Base-by-base conservation (phyloP, 2,329 filamentous ascomycete species). In the Penicillium sp. region DNA sequence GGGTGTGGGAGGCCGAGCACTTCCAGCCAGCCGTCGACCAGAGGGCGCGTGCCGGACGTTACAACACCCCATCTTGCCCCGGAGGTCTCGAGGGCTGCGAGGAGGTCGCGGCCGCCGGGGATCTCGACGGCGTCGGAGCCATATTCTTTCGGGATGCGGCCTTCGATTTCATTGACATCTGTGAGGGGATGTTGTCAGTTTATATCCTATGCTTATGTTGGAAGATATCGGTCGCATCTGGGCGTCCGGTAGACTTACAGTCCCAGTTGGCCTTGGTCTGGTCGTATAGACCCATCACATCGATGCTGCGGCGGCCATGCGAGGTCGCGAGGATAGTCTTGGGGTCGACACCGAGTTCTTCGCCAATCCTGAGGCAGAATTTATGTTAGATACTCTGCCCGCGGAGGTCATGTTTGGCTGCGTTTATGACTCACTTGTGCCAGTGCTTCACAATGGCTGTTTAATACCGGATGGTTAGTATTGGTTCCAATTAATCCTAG, bases 181-280 rank as follows among this genome's bases (percentile, higher is more conserved):
- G 68, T 27, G 19, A 21, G 19, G 67, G 19, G 6, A 31, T 41
- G 5, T n/a, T 23, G 10, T 25, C n/a, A 52, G 49, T 23, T 25
- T n/a, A 12, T 49, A 25, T 12, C 21, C 12, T 6, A 23, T 25
- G 17, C 0, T 27, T 15, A 21, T 36, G 2, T 23, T 21, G 17
- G 19, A 15, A 48, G 17, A 17, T 8, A 23, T 3, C 3, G 5
- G 12, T 27, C 12, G 15, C 3, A 9, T 25, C n/a, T 19, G 23
- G 2, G 17, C n/a, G 25, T 25, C 15, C 6, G 19, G 12, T 55
- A 38, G 50, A 85, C 90, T 78, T 78, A 96, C 91, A 96, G 63
- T 96, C 91, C 91, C 90, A 93, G 67, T 89, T 97, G 42, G 94
- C 94, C 72, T 91, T 91, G 66, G 90, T 87, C 17, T 91, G 89